Conservation (phyloP, 768 basidiomycete genomes). For the Leccinum aurantiacum region DNA sequence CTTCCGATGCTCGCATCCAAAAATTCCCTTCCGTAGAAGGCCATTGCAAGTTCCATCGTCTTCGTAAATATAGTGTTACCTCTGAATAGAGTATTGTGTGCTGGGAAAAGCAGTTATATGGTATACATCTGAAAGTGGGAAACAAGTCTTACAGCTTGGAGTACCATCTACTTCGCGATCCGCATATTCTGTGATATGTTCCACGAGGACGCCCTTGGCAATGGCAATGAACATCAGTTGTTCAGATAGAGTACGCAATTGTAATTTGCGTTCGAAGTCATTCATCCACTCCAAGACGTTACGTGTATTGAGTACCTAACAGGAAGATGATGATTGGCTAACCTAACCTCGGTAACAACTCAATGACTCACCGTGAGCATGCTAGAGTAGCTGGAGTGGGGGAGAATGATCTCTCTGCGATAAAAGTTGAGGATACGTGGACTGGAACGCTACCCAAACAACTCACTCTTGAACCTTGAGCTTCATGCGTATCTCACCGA, state of each 20-base stretch:
- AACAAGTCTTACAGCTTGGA: conserved; percentile 51
- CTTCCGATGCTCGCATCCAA: conserved; percentile 78
- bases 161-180: conserved; percentile 70
- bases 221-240: conserved; percentile 70
- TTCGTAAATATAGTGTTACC: conserved; percentile 70
- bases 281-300: conserved; percentile 75
- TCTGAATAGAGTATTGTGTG: conserved; percentile 73
- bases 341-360: not conserved
- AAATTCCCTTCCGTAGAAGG: conserved; percentile 77
- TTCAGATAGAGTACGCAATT: conserved; percentile 59
- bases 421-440: conserved; percentile 6
- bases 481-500: conserved; percentile 75
- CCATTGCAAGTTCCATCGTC: conserved; percentile 78
- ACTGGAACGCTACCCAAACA: not conserved
- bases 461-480: conserved; percentile 74
- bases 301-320: conserved; percentile 45
- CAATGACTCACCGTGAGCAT: conserved; percentile 52
- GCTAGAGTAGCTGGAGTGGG: conserved; percentile 58
- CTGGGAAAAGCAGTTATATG: conserved; percentile 36
- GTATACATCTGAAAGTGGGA: not conserved
- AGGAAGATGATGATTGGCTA: not conserved
- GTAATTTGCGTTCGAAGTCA: conserved; percentile 65
- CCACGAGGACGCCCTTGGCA: conserved; percentile 61
- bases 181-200: conserved; percentile 70
- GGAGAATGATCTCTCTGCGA: conserved; percentile 75